phyloP scores from a whole-genome alignment of 805 yeast genomes.

The Yamadazyma scolyti region DNA sequence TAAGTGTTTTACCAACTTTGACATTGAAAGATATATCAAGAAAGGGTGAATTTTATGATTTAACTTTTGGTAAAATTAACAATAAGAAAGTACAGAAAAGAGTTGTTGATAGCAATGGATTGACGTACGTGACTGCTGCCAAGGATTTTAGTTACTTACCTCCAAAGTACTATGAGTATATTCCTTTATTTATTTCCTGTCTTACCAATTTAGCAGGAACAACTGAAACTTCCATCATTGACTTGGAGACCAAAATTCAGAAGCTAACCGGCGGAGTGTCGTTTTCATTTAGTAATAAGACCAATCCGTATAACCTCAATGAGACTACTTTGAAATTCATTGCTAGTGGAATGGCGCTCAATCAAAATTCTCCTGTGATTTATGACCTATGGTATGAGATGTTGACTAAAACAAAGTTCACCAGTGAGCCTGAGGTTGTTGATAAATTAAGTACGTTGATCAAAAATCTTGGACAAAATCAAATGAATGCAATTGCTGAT shows the following conservation, averaged over 20 bases:
- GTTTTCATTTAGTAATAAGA: conserved; percentile 53
- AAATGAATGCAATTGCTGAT: conserved; percentile 75
- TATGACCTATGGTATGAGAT: conserved; percentile 67
- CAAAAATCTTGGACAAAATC: conserved; percentile 71
- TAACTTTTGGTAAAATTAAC: conserved; percentile 24
- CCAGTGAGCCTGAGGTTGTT: conserved; percentile 36
- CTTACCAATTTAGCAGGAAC: conserved; percentile 87
- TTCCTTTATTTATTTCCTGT: conserved; percentile 77
- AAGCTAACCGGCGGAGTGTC: conserved; percentile 80
- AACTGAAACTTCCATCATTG: conserved; percentile 59
- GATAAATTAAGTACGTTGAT: conserved; percentile 72
- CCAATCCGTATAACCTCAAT: conserved; percentile 49
- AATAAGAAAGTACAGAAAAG: conserved; percentile 42
- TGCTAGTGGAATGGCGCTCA: conserved; percentile 67
- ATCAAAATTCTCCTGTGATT: conserved; percentile 56
- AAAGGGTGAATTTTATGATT: conserved; percentile 38
- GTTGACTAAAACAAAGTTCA: conserved; percentile 65
- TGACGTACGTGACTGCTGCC: conserved; percentile 70
- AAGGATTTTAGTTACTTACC: conserved; percentile 62
- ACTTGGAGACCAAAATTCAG: conserved; percentile 81
- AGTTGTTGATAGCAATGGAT: conserved; percentile 72
- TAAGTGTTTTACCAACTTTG: conserved; percentile 77
- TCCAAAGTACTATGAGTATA: conserved; percentile 55
- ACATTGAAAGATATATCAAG: conserved; percentile 69
- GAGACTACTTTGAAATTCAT: conserved; percentile 52